phyloP scores from a whole-genome alignment of 2,329 filamentous ascomycete genomes.

The Thelonectria discophora region DNA sequence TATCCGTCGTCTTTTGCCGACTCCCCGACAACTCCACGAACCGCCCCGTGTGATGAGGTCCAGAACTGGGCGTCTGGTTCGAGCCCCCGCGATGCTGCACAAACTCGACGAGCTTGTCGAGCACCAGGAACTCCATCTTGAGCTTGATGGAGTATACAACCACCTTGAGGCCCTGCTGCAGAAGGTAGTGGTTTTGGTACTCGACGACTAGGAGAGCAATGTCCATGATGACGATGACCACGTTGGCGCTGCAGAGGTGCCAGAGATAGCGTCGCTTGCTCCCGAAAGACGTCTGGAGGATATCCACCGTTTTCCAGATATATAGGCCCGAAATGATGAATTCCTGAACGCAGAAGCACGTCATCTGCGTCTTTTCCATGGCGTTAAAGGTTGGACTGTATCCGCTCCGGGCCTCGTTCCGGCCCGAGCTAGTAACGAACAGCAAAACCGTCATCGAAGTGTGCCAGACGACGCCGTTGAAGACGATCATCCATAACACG shows the following conservation, averaged over 20 bases:
- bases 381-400: constrained; percentile 43
- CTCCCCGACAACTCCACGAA: constrained; percentile 21
- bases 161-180: constrained; percentile 25
- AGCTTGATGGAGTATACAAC: constrained; percentile 41
- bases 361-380: constrained; percentile 31
- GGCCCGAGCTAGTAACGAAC: constrained; percentile 56
- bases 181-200: constrained; percentile 14
- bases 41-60: constrained; percentile 1
- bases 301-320: constrained; percentile 19
- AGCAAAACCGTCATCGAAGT: constrained; percentile 64
- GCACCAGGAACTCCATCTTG: constrained; percentile 49
- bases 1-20: not conserved
- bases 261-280: constrained; percentile 13
- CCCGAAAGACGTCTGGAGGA: constrained; percentile 18
- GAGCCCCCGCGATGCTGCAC: constrained; percentile 37
- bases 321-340: constrained; percentile 17
- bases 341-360: constrained; percentile 16
- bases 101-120: constrained; percentile 48
- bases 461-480: constrained; percentile 62
- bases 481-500: constrained; percentile 65
- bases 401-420: not conserved
- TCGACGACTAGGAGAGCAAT: constrained; percentile 28
- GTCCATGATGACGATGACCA: constrained; percentile 33
- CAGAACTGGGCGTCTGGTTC: not conserved
- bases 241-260: constrained; percentile 28